Base-by-base conservation (phyloP, 441 rosid genomes). In the Croton setiger region DNA sequence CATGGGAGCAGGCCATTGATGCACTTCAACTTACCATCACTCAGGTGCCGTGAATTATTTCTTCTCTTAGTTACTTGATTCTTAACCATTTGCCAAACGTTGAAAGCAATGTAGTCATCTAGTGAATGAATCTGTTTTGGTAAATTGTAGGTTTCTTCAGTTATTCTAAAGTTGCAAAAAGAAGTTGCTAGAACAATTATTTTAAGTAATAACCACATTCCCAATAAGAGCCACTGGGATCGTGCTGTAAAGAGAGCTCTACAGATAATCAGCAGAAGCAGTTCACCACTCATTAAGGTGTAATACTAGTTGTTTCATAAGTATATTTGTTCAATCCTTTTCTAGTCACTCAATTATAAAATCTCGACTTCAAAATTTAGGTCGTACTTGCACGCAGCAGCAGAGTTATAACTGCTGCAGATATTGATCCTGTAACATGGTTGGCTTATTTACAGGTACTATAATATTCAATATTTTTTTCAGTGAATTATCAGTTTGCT, bases 371-470 rank as follows among this genome's bases (percentile, higher is more conserved):
- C 54, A 1, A 54, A 70, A 74, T 68, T 56, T 72, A 93, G 98
- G 97, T 93, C 51, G 98, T 93, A 51, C 91, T 93, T 64, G 98
- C 96, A 23, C 92, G 98, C 6, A 88, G 88, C 80, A 91, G 90
- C 85, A 85, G 82, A 68, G 78, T 89, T 13, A 81, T 86, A 18
- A 89, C 90, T 5, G 88, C 85, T 64, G 78, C 74, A 9, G 87
- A 87, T 64, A 82, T 93, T 56, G 92, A 93, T 77, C 95, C 97
- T 65, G 79, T 89, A 53, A 69, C 85, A 62, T 88, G 90, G 97
- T 69, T 93, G 63, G 92, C 97, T 69, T 87, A 86, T 75, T 76
- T 93, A 39, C 92, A 89, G 97, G 98, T 88, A 59, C 49, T 69
- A 18, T 33, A 70, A 31, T 56, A 45, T 37, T 67, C 31, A 6